Evolutionary conservation across 2,329 filamentous ascomycete genomes (phyloP).

Genomic region (Zasmidium angulare): DNA sequence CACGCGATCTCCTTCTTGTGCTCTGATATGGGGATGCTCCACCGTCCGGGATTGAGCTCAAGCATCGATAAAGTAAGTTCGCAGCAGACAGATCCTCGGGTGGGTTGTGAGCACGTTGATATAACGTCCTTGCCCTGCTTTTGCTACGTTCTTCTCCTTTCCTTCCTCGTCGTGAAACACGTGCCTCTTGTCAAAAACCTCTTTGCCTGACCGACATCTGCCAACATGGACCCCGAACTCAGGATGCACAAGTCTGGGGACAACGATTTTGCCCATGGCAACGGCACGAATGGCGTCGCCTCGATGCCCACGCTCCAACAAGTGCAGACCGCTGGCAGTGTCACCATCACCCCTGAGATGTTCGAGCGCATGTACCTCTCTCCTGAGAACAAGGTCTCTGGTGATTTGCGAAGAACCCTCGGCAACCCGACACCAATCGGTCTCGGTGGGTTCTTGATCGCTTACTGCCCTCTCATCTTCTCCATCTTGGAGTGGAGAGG

Average conservation of each 20-base stretch:
- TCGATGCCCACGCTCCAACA: constrained; percentile 14
- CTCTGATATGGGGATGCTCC: neutral
- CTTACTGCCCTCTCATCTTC: constrained; percentile 19
- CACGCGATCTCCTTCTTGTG: neutral
- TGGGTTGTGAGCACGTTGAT: neutral
- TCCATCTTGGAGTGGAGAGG: constrained; percentile 23
- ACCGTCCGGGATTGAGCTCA: neutral
- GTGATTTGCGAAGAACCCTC: constrained; percentile 20
- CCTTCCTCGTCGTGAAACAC: neutral
- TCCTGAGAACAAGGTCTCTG: constrained; percentile 20
- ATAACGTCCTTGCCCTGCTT: neutral
- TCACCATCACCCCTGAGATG: constrained; percentile 22
- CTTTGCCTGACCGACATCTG: neutral
- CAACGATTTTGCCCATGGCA: constrained; percentile 13
- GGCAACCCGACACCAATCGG: constrained; percentile 17
- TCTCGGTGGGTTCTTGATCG: constrained; percentile 24
- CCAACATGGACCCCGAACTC: neutral
- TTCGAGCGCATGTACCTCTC: constrained; percentile 27
- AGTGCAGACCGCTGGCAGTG: constrained; percentile 19
- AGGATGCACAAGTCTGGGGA: constrained; percentile 7
- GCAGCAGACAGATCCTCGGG: neutral
- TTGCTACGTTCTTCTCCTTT: neutral
- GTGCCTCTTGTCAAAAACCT: neutral
- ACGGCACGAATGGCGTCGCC: constrained; percentile 2
- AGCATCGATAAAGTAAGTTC: neutral